Percentiles rank a stretch among this genome's conserved stretches.
These are phyloP conservation scores for Pseudogymnoascus sp. DNA, from an alignment of 2,329 filamentous ascomycete genomes.

Conservation along the genomic window DNA sequence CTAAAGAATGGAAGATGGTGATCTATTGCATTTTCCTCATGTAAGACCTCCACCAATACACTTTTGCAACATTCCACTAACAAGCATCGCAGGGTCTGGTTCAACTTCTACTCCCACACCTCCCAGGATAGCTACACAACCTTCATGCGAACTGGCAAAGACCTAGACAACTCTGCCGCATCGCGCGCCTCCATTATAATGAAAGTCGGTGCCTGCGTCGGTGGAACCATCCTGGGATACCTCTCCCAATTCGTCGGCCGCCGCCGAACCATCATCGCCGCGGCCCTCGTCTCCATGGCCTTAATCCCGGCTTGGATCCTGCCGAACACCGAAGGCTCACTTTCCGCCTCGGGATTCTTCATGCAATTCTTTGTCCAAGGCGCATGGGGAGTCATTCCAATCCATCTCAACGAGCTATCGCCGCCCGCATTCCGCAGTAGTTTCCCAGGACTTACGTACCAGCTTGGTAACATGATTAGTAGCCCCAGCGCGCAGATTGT, in stretches of 20 bases:
- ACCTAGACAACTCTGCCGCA: conserved; percentile 56
- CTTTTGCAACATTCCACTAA: conserved; percentile 25
- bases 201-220: conserved; percentile 66
- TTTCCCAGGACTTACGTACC: conserved; percentile 63
- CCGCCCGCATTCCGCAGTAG: conserved; percentile 61
- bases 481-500: conserved; percentile 68
- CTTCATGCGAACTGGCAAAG: conserved; percentile 69
- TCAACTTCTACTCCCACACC: conserved; percentile 71
- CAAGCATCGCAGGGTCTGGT: conserved; percentile 32
- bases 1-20: conserved; percentile 68
- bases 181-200: conserved; percentile 74
- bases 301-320: conserved; percentile 79
- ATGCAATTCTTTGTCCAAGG: conserved; percentile 73
- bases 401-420: conserved; percentile 64
- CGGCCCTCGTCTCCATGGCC: conserved; percentile 56
- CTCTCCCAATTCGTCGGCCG: conserved; percentile 61
- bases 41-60: conserved; percentile 34
- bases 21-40: conserved; percentile 73
- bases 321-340: conserved; percentile 47
- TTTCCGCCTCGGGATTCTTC: conserved; percentile 78
- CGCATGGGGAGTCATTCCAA: conserved; percentile 62
- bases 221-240: conserved; percentile 61
- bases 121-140: conserved; percentile 77
- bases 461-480: conserved; percentile 68
- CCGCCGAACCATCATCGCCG: conserved; percentile 59